Evolutionary conservation across 331 rosid species (phyloP).

Genomic region (Ulmus americana): DNA sequence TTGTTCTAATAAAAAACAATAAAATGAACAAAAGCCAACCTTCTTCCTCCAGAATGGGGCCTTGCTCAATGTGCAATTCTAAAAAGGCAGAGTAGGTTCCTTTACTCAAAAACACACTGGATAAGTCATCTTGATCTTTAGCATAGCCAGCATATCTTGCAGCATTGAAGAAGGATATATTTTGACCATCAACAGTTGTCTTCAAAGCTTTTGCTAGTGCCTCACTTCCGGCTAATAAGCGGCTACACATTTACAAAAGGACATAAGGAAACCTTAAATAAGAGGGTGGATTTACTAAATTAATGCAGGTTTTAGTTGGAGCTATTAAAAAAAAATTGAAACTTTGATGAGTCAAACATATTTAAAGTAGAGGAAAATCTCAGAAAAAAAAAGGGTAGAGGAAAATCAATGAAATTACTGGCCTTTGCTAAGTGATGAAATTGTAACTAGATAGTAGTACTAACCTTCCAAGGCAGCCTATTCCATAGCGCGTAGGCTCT

Average conservation of each 20-base stretch:
- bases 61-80: slow-evolving; percentile 93
- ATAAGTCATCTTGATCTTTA: slow-evolving; percentile 46
- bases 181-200: slow-evolving; percentile 62
- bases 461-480: slow-evolving; percentile 94
- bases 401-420: slow-evolving; percentile 3
- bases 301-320: not conserved
- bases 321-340: not conserved
- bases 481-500: slow-evolving; percentile 94
- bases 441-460: slow-evolving; percentile 6
- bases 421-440: slow-evolving; percentile 11
- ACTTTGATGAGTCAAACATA: not conserved
- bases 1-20: not conserved
- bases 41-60: slow-evolving; percentile 88
- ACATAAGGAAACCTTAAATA: slow-evolving; percentile 16
- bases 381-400: not conserved
- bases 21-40: slow-evolving; percentile 34
- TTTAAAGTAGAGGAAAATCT: not conserved
- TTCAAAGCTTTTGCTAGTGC: slow-evolving; percentile 54
- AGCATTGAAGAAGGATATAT: slow-evolving; percentile 73
- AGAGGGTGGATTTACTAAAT: slow-evolving; percentile 8
- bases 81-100: slow-evolving; percentile 84
- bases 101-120: slow-evolving; percentile 59
- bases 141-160: slow-evolving; percentile 78
- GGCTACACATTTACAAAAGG: slow-evolving; percentile 46
- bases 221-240: slow-evolving; percentile 73